Base-by-base conservation (phyloP, 169 alveolate genomes). In the Ophryocystis elektroscirrha region DNA sequence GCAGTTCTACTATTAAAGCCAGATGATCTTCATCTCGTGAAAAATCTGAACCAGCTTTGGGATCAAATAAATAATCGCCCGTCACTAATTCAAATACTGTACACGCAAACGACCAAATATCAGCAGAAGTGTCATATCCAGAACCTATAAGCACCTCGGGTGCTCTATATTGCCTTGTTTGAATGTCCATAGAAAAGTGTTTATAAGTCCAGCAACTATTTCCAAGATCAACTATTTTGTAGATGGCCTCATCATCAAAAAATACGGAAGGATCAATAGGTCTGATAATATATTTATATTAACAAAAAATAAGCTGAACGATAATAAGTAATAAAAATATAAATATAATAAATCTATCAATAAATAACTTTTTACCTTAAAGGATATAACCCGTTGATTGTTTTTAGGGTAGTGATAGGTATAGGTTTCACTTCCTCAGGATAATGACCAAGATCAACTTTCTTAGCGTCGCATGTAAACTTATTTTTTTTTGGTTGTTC, bases 31-130 rank as follows among this genome's bases (percentile, higher is more conserved):
- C 91, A 59, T 80, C 84, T 42, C 85, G 71, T 24, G 76, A 67
- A 52, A 70, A 79, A 29, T 71, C 76, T 47, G 56, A 52, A 24
- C 84, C 76, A 24, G 78, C 78, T 55, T 87, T 79, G 0, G 98
- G 98, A 53, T 89, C 94, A 65, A 92, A 92, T 36, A 92, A 70
- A 39, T 86, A 89, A 43, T 89, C 98, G 12, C 98, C 98, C 2
- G 98, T 92, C 28, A 86, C 71, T 58, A 89, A 67, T 71, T 92
- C 98, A 70, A 89, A 92, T 27, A 92, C 68, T 78, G 88, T 87
- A 60, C 98, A 92, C 6, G 96, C 97, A 56, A 89, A 78, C 22
- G 93, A 78, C 97, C 98, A 92, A 1, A 92, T 69, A 62, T 92
- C 98, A 1, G 98, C 92, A 26, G 94, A 71, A 53, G 81, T 70